Conservation (phyloP, 2,329 filamentous ascomycete genomes). For the Aplosporella prunicola region DNA sequence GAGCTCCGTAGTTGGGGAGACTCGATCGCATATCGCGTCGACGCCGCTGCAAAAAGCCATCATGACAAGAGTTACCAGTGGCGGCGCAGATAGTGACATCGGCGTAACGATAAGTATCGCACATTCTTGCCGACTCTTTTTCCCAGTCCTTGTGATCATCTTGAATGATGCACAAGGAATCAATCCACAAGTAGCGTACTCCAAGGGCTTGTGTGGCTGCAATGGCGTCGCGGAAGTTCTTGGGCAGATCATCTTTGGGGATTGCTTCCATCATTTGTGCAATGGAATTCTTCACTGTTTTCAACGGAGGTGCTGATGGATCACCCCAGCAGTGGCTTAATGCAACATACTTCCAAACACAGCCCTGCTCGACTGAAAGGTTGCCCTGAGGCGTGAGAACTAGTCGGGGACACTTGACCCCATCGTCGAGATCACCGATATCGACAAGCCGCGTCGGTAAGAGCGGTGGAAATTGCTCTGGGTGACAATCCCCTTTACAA, state of each 20-base stretch:
- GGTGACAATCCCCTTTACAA: too few species aligned
- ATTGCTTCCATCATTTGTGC: neutral
- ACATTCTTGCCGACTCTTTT: conserved; percentile 1
- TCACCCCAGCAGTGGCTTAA: conserved; percentile 17
- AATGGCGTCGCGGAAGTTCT: conserved; percentile 11
- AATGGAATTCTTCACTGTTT: neutral
- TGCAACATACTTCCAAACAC: neutral
- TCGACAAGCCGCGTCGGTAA: too few species aligned
- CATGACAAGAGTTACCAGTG: neutral
- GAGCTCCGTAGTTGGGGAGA: neutral
- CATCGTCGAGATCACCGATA: too few species aligned
- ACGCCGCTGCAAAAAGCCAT: conserved; percentile 1
- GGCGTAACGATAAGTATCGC: neutral
- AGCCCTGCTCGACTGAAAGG: too few species aligned
- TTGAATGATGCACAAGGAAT: conserved; percentile 14
- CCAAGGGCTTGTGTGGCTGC: neutral
- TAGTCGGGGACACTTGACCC: too few species aligned
- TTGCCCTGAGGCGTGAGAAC: too few species aligned
- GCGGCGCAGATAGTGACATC: neutral
- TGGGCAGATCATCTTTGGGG: neutral
- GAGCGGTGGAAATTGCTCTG: too few species aligned
- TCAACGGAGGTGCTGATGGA: neutral
- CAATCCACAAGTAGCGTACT: conserved; percentile 13
- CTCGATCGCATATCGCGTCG: too few species aligned
- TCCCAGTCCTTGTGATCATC: conserved; percentile 4